phyloP scores from a whole-genome alignment of 306 rosid genomes.

The Citrullus amarus region DNA sequence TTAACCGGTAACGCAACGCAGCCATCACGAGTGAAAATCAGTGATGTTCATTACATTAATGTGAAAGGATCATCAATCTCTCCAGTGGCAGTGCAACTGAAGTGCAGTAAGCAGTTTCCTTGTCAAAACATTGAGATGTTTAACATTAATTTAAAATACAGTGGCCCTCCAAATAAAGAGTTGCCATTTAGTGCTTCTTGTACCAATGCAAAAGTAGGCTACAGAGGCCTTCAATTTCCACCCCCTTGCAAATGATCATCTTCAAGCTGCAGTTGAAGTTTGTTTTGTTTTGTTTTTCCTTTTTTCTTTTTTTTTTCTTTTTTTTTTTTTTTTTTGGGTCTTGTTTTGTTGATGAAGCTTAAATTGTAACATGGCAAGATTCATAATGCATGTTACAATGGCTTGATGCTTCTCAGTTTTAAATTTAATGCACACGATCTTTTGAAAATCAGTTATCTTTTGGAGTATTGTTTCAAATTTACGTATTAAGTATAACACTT shows the following conservation, averaged over 20 bases:
- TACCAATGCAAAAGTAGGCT: slow-evolving; percentile 12
- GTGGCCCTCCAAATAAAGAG: not conserved
- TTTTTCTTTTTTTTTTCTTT: not conserved
- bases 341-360: not conserved
- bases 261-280: not conserved
- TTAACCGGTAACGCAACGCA: not conserved
- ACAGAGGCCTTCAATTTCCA: slow-evolving; percentile 9
- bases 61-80: slow-evolving; percentile 4
- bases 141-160: not conserved
- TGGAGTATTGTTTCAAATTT: not conserved
- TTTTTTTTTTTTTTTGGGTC: no score
- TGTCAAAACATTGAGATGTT: slow-evolving; percentile 1
- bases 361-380: not conserved
- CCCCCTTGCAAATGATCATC: slow-evolving; percentile 10
- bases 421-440: not conserved
- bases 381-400: not conserved
- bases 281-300: not conserved
- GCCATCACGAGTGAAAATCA: slow-evolving; percentile 11
- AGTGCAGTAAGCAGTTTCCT: slow-evolving; percentile 11
- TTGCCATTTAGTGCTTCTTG: not conserved
- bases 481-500: no score
- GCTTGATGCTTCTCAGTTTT: not conserved
- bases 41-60: slow-evolving; percentile 10
- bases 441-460: not conserved
- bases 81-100: not conserved